Evolutionary conservation across 2,329 filamentous ascomycete genomes (phyloP), one percentile per base, ranked within the genome.

Genomic region (Xylariaceae sp.): DNA sequence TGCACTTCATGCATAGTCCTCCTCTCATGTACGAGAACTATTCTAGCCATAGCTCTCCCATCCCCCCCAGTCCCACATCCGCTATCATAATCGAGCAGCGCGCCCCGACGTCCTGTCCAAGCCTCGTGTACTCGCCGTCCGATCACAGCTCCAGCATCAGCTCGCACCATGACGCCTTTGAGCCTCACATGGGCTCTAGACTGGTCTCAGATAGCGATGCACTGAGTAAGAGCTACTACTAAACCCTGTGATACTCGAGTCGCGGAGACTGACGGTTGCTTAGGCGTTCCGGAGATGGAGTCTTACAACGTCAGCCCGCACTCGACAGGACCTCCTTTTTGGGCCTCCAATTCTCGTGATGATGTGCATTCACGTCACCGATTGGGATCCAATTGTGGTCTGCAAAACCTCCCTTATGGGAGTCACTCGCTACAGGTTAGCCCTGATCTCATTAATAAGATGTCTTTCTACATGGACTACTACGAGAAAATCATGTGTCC

Each of bases 401-500:
- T 75, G 68, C 81, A 81, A 77, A 78, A 78, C 7, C 71, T 73
- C 11, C 71, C 76, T 35, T 75, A 78, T 64, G 79, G 81, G 57
- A 72, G 74, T 45, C 78, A 78, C 47, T 67, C 75, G 53, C 70
- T 78, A 64, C 82, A 80, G 70, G 76, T 83, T 77, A 80, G 79
- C 80, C 71, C 82, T 71, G 77, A 88, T 73, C 77, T 90, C 68
- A 86, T 90, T 61, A 85, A 88, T 60, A 88, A 91, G 70, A 88
- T 96, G 78, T 88, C 89, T 65, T 95, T 89, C 74, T 88, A 96
- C 71, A 88, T 97, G 78, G 89, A 95, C 72, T 96, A 96, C 75
- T 97, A 96, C 75, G 88, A 92, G 71, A 92, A 91, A 73, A 89
- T 90, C 70, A 92, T 97, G 77, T 94, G 92, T 66, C 90, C 90